Percentiles rank a stretch among this genome's conserved stretches.
Conservation (phyloP, 306 rosid species). For the Medicago ruthenica region DNA sequence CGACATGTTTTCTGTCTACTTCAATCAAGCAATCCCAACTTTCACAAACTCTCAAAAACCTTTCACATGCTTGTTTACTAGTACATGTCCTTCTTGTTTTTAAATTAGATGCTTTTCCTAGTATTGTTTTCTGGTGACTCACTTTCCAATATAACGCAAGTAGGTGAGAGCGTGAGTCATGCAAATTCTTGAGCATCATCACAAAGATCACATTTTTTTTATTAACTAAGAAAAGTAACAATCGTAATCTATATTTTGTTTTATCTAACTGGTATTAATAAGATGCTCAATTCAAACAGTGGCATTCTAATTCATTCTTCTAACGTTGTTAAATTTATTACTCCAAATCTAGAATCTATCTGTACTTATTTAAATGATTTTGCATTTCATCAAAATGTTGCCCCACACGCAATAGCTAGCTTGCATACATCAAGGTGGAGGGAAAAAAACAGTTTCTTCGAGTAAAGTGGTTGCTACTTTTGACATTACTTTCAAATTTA, state of each 20-base stretch:
- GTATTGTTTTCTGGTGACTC: slow-evolving; percentile 39
- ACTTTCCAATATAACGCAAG: slow-evolving; percentile 26
- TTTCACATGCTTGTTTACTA: slow-evolving; percentile 33
- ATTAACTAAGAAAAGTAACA: slow-evolving; percentile 30
- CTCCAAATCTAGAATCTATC: not conserved
- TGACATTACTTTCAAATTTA: slow-evolving; percentile 33
- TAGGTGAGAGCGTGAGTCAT: slow-evolving; percentile 42
- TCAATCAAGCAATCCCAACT: slow-evolving; percentile 37
- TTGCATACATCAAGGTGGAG: slow-evolving; percentile 46
- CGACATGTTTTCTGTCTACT: not conserved
- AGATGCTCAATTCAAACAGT: slow-evolving; percentile 38
- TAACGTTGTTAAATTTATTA: slow-evolving; percentile 27
- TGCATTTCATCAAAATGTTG: no score
- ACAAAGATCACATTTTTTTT: slow-evolving; percentile 37
- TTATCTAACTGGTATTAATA: not conserved
- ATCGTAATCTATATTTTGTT: slow-evolving; percentile 34
- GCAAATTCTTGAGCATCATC: slow-evolving; percentile 33
- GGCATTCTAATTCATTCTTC: slow-evolving; percentile 1
- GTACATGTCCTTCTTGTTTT: slow-evolving; percentile 47
- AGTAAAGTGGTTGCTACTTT: slow-evolving; percentile 44
- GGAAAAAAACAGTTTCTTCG: slow-evolving; percentile 44
- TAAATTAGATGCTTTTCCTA: slow-evolving; percentile 36
- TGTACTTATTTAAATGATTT: no score
- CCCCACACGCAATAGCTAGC: slow-evolving; percentile 41
- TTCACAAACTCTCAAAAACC: slow-evolving; percentile 20